phyloP scores from a whole-genome alignment of 2,329 filamentous ascomycete genomes.

The Cordyceps cateniannulata region DNA sequence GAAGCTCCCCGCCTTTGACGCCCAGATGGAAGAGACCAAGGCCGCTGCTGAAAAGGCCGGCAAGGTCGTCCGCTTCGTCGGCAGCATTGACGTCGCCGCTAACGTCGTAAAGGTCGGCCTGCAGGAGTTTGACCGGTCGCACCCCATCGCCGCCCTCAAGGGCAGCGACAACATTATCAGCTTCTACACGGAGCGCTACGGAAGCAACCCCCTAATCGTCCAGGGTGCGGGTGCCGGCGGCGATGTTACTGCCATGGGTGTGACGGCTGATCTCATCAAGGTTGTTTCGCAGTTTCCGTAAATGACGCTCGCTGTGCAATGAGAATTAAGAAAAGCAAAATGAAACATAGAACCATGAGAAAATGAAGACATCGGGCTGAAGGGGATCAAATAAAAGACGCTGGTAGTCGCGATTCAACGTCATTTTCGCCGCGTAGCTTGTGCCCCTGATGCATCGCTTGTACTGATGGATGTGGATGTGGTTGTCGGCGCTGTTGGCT shows the following conservation, averaged over 20 bases:
- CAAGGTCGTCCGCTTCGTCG: conserved; percentile 91
- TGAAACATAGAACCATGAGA: not conserved
- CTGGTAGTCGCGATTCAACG: not conserved
- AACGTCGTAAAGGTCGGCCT: conserved; percentile 86
- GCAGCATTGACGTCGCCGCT: conserved; percentile 78
- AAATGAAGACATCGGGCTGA: not conserved
- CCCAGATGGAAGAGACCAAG: conserved; percentile 85
- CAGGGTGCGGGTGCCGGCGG: conserved; percentile 92
- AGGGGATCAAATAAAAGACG: not conserved
- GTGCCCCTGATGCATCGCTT: not conserved
- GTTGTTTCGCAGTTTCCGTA: conserved; percentile 64
- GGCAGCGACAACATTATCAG: conserved; percentile 98
- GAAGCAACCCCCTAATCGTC: conserved; percentile 82
- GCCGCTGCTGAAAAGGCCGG: conserved; percentile 75
- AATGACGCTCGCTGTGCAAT: conserved; percentile 12
- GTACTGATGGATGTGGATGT: not conserved
- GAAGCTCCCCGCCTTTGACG: conserved; percentile 73
- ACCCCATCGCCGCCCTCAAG: conserved; percentile 89
- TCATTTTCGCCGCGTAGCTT: conserved; percentile 6
- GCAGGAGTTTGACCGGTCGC: conserved; percentile 79
- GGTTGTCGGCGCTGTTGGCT: not conserved
- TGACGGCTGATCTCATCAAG: conserved; percentile 89
- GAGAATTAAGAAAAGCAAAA: not conserved
- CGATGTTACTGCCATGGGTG: conserved; percentile 96
- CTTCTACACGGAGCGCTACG: conserved; percentile 96